Conservation (phyloP, 306 rosid genomes). For the Prunus mira region DNA sequence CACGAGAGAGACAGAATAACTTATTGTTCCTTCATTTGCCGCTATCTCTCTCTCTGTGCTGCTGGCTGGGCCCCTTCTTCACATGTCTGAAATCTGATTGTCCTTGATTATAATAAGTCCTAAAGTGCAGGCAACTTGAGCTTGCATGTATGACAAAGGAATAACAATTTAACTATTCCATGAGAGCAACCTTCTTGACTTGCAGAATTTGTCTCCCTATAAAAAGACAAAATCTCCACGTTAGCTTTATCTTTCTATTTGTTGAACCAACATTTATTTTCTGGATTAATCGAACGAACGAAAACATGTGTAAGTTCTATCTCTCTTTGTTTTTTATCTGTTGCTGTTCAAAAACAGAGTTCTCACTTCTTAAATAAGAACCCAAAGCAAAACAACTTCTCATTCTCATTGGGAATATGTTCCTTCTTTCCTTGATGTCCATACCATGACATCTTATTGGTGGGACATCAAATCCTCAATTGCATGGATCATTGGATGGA, state of each 20-base stretch:
- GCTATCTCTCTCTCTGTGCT: neutral
- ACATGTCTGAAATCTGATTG: constrained; percentile 38
- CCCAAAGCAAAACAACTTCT: neutral
- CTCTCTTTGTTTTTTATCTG: neutral
- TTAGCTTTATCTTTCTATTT: constrained; percentile 7
- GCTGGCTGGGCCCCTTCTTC: constrained; percentile 35
- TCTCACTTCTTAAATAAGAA: neutral
- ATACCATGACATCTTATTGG: neutral
- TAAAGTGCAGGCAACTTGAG: constrained; percentile 17
- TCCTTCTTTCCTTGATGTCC: too few relatives aligned
- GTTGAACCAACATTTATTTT: constrained; percentile 3
- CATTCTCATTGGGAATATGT: neutral
- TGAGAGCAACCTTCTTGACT: constrained; percentile 36
- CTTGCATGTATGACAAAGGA: constrained; percentile 22
- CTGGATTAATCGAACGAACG: neutral
- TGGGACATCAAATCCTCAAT: neutral
- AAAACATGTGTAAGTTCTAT: neutral
- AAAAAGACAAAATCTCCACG: constrained; percentile 35
- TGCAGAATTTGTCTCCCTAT: constrained; percentile 34
- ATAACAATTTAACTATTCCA: constrained; percentile 12
- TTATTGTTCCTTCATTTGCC: constrained; percentile 1
- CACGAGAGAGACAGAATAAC: neutral
- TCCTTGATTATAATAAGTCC: constrained; percentile 16
- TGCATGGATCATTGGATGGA: neutral
- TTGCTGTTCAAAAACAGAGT: neutral